Base-by-base conservation (phyloP, 1,284 basidiomycete species). In the Agroathelia rolfsii region DNA sequence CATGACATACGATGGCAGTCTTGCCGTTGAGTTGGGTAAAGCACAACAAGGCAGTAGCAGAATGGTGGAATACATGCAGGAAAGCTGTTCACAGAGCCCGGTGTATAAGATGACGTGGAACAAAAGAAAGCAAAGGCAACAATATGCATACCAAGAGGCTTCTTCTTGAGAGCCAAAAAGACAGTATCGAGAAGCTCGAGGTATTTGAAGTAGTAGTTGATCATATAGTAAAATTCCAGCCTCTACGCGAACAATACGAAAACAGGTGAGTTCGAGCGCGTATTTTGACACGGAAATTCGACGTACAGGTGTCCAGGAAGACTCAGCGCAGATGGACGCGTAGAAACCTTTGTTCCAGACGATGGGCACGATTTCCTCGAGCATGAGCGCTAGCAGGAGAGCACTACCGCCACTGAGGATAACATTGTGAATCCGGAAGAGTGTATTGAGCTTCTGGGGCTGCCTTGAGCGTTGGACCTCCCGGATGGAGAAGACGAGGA, bases 181-280 rank as follows among this genome's bases (percentile, higher is more conserved):
- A 95, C 72, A 5, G 94, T 96, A 68, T 97, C 94, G 41, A 94
- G 57, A 38, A 96, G 75, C 63, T 97, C 93, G 42, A 92, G 59
- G 53, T 90, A 92, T 59, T 94, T 92, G 75, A 94, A 87, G 61
- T 81, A 89, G 66, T 97, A 98, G 69, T 97, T 98, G 69, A 97
- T 72, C 68, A 97, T 90, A 68, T 97, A 97, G 65, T 88, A 95
- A 49, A 87, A 80, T 57, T 90, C 80, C 52, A 92, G 66, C 52
- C 72, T 72, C 84, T 90, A n/a, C n/a, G n/a, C n/a, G n/a, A 24
- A 13, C 16, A 32, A 8, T 20, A 29, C 28, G 31, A 32, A n/a
- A n/a, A n/a, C n/a, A n/a, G 26, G 27, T 34, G 12, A 34, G 32
- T 13, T 34, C 13, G 30, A 36, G n/a, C 33, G 33, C 32, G 39